phyloP scores from a whole-genome alignment of 1,284 basidiomycete species.

The Agaricales sp. region DNA sequence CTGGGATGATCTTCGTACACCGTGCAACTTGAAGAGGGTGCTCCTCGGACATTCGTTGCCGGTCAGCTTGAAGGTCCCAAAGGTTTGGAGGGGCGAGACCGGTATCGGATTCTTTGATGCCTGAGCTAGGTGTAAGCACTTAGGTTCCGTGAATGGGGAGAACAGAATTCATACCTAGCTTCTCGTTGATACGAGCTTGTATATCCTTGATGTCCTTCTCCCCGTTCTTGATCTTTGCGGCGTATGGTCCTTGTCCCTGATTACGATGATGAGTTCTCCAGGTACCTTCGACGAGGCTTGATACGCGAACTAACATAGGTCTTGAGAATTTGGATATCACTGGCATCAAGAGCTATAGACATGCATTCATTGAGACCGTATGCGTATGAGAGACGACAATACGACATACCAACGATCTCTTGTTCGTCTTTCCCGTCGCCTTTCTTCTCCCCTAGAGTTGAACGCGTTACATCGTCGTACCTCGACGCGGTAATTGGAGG shows the following conservation, averaged over 20 bases:
- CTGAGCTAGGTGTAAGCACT: slow-evolving; percentile 23
- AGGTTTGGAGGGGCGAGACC: slow-evolving; percentile 94
- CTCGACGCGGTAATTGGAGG: no score
- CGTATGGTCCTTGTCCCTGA: slow-evolving; percentile 98
- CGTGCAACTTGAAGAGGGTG: slow-evolving; percentile 95
- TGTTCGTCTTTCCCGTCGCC: slow-evolving; percentile 77
- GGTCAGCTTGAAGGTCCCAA: slow-evolving; percentile 88
- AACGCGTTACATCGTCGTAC: no score
- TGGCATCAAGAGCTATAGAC: slow-evolving; percentile 84
- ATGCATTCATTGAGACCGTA: slow-evolving; percentile 12
- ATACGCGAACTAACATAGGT: slow-evolving; percentile 66
- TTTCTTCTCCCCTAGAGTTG: slow-evolving; percentile 65
- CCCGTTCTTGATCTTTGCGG: slow-evolving; percentile 78
- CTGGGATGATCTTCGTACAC: slow-evolving; percentile 96
- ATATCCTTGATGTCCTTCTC: slow-evolving; percentile 94
- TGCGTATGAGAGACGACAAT: neutral
- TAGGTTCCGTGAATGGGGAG: neutral
- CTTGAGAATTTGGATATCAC: slow-evolving; percentile 98
- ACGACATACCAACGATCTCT: slow-evolving; percentile 76
- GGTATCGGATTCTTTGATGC: slow-evolving; percentile 97
- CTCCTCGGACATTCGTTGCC: slow-evolving; percentile 85
- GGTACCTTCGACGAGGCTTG: slow-evolving; percentile 2
- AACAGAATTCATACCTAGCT: slow-evolving; percentile 56
- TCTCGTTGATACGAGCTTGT: slow-evolving; percentile 96
- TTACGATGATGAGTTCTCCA: slow-evolving; percentile 11